Conservation (phyloP, 208 protist species). For the Wallacemonas sp. region DNA sequence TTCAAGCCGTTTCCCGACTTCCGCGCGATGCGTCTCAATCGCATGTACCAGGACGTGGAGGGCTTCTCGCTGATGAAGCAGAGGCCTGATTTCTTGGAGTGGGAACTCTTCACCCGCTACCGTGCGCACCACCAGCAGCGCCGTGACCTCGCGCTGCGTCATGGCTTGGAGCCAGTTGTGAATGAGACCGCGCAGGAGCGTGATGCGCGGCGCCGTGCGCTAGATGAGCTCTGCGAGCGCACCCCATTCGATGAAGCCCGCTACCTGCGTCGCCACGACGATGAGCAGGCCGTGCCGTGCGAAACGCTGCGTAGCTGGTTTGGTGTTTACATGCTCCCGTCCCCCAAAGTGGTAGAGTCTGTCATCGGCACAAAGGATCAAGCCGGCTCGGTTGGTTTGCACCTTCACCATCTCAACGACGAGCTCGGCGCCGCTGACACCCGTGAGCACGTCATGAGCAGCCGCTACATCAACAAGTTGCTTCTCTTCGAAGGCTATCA, state of each 20-base stretch:
- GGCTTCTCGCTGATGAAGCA: conserved; percentile 88
- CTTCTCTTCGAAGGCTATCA: conserved; percentile 69
- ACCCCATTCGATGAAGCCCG: conserved; percentile 74
- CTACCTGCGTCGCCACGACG: conserved; percentile 43
- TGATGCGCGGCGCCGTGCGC: conserved; percentile 48
- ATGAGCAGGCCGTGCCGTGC: conserved; percentile 59
- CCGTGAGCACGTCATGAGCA: conserved; percentile 84
- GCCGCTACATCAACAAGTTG: conserved; percentile 78
- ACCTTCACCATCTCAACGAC: conserved; percentile 61
- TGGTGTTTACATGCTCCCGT: conserved; percentile 84
- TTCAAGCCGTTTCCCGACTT: conserved; percentile 88
- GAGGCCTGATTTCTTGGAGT: conserved; percentile 83
- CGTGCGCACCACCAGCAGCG: conserved; percentile 88
- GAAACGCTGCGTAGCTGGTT: conserved; percentile 87
- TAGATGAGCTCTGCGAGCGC: conserved; percentile 84
- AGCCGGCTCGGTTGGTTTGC: conserved; percentile 39
- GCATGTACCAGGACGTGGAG: conserved; percentile 84
- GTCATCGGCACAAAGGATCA: conserved; percentile 34
- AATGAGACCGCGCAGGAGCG: conserved; percentile 87
- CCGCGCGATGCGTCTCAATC: conserved; percentile 68
- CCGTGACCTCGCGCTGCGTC: conserved; percentile 70
- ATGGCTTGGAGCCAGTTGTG: conserved; percentile 82
- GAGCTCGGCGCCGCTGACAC: conserved; percentile 63
- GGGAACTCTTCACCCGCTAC: conserved; percentile 90
- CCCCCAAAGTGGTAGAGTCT: conserved; percentile 70